phyloP scores from a whole-genome alignment of 2,329 filamentous ascomycete species.

The Penicillium sp. region DNA sequence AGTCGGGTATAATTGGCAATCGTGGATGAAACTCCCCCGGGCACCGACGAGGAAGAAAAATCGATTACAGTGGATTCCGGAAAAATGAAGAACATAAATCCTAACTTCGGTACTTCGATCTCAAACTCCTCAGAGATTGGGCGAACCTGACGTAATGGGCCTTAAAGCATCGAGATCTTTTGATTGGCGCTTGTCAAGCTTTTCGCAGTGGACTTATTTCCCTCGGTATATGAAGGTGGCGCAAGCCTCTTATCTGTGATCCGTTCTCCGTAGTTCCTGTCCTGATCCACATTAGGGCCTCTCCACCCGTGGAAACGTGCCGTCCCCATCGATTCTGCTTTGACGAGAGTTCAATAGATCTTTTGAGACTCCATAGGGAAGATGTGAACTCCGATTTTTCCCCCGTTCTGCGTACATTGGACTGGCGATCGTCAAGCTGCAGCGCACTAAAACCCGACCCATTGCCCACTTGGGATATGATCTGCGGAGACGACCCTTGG shows the following conservation, averaged over 20 bases:
- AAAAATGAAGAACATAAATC: background rate
- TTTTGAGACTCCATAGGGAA: background rate
- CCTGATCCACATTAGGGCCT: constrained; percentile 9
- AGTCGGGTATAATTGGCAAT: background rate
- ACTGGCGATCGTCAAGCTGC: no score
- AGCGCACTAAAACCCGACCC: no score
- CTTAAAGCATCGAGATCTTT: constrained; percentile 12
- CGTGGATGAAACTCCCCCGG: background rate
- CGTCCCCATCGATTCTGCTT: constrained; percentile 1
- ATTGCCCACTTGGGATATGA: no score
- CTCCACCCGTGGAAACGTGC: background rate
- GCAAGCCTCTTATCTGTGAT: background rate
- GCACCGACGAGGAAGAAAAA: background rate
- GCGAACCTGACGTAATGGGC: constrained; percentile 12
- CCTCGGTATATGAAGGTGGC: constrained; percentile 1
- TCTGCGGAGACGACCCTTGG: no score
- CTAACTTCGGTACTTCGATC: background rate
- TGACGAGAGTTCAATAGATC: background rate
- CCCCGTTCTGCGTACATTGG: background rate
- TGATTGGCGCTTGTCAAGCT: constrained; percentile 5
- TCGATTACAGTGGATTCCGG: background rate
- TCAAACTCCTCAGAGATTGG: background rate
- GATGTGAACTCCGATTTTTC: background rate
- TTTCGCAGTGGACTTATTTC: background rate
- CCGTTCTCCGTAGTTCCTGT: constrained; percentile 11